These are phyloP conservation scores for Monosporascus sp. DNA, from an alignment of 2,329 filamentous ascomycete species.

Conservation along the genomic window DNA sequence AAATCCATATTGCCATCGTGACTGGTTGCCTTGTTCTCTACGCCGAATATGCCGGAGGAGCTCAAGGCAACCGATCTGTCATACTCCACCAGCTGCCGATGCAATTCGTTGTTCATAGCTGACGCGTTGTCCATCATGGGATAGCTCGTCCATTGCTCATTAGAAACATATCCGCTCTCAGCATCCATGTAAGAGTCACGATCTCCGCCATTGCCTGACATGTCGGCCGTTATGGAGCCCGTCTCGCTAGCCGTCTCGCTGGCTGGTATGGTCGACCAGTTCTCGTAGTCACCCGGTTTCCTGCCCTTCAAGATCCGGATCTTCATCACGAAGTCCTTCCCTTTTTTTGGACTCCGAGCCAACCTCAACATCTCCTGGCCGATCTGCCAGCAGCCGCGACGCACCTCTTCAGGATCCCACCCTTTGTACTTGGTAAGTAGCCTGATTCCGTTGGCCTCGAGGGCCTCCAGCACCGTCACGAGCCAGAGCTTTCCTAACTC, in stretches of 20 bases:
- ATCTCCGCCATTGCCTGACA: constrained; percentile 3
- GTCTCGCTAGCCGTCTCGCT: constrained; percentile 17
- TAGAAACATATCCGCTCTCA: background rate
- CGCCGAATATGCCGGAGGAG: background rate
- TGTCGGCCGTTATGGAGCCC: constrained; percentile 19
- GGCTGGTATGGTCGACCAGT: constrained; percentile 22
- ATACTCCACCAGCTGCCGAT: background rate
- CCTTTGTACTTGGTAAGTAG: constrained; percentile 48
- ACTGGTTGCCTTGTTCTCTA: background rate
- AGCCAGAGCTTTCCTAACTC: constrained; percentile 50
- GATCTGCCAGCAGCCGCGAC: constrained; percentile 40
- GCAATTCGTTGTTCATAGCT: background rate
- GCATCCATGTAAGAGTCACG: constrained; percentile 5
- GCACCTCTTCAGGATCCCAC: constrained; percentile 46
- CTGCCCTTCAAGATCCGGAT: constrained; percentile 44
- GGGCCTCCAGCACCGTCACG: constrained; percentile 43
- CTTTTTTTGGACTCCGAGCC: constrained; percentile 40
- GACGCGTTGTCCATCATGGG: background rate
- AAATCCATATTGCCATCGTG: background rate
- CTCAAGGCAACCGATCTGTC: background rate
- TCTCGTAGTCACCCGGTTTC: constrained; percentile 36
- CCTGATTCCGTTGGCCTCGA: constrained; percentile 45
- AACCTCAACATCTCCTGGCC: constrained; percentile 44
- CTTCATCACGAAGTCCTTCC: constrained; percentile 40
- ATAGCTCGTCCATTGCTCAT: background rate